Conservation (phyloP, 2,329 filamentous ascomycete species). For the Xenosphaeropsis pyriputrescens region DNA sequence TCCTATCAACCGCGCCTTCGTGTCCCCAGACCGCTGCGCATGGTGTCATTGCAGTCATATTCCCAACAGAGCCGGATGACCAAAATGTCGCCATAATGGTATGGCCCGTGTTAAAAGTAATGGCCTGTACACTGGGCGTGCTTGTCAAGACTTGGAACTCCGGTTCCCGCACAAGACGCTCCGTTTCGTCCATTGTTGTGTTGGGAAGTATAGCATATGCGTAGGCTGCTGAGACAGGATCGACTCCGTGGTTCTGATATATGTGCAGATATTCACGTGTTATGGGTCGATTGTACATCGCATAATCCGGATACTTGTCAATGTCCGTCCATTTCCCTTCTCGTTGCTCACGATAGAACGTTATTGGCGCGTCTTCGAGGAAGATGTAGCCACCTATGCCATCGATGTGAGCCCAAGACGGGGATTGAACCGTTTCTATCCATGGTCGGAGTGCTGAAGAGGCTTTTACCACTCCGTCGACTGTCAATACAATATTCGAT, state of each 20-base stretch:
- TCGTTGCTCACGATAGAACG: slow-evolving; percentile 6
- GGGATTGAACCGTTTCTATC: background rate
- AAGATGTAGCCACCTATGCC: slow-evolving; percentile 7
- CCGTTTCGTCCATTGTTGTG: slow-evolving; percentile 3
- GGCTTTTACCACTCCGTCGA: too few species aligned
- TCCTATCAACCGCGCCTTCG: background rate
- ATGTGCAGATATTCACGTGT: slow-evolving; percentile 7
- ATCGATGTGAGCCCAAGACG: slow-evolving; percentile 6
- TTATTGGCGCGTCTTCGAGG: slow-evolving; percentile 4
- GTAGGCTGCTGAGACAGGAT: slow-evolving; percentile 4
- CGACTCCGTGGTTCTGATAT: slow-evolving; percentile 6
- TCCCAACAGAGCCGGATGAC: slow-evolving; percentile 4
- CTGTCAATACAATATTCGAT: too few species aligned
- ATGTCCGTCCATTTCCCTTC: slow-evolving; percentile 7
- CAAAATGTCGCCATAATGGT: slow-evolving; percentile 7
- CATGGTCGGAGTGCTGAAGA: background rate
- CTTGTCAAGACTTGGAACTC: background rate
- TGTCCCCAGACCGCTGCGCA: slow-evolving; percentile 7
- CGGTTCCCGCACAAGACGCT: slow-evolving; percentile 2
- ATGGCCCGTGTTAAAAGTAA: slow-evolving; percentile 5
- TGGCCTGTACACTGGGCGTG: slow-evolving; percentile 1
- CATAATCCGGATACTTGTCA: slow-evolving; percentile 7
- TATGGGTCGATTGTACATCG: slow-evolving; percentile 3
- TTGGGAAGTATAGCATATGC: slow-evolving; percentile 7
- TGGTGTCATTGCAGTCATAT: slow-evolving; percentile 6